These are phyloP conservation scores for Nepenthes mirabilis DNA, from an alignment of 148 eudicot genomes.

Conservation along the genomic window DNA sequence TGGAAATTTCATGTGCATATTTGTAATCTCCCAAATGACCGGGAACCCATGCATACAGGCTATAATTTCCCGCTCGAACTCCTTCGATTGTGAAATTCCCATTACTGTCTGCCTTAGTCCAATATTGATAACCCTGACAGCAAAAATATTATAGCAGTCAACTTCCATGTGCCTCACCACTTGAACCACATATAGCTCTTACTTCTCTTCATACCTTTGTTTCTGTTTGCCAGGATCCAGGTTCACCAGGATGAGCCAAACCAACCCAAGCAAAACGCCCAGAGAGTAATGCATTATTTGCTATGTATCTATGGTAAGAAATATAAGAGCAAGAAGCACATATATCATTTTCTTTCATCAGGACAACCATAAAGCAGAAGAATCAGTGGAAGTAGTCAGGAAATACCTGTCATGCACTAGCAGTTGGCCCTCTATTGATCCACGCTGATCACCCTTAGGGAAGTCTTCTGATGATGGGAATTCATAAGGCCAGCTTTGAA, in stretches of 20 bases:
- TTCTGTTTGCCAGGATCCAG: constrained; percentile 43
- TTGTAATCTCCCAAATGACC: constrained; percentile 40
- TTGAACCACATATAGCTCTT: background rate
- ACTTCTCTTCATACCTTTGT: constrained; percentile 17
- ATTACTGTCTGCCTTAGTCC: constrained; percentile 27
- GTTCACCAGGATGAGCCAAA: constrained; percentile 30
- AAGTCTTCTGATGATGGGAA: constrained; percentile 28
- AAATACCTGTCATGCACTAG: constrained; percentile 29
- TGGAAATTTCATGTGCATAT: constrained; percentile 9
- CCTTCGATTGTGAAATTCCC: constrained; percentile 30
- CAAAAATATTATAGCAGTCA: background rate
- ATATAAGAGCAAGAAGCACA: background rate
- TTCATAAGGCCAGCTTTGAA: constrained; percentile 39
- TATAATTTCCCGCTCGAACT: constrained; percentile 28
- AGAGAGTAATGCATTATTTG: constrained; percentile 6
- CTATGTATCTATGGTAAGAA: constrained; percentile 11
- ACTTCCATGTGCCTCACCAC: background rate
- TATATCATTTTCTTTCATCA: background rate
- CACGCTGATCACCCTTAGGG: constrained; percentile 28
- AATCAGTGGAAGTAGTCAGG: background rate
- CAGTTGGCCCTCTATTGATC: constrained; percentile 28
- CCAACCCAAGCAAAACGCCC: constrained; percentile 34
- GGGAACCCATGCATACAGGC: constrained; percentile 41
- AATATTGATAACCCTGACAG: constrained; percentile 40
- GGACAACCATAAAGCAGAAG: background rate